Conservation (phyloP, 352 stramenopile genomes). For the Pythium aquatile region DNA sequence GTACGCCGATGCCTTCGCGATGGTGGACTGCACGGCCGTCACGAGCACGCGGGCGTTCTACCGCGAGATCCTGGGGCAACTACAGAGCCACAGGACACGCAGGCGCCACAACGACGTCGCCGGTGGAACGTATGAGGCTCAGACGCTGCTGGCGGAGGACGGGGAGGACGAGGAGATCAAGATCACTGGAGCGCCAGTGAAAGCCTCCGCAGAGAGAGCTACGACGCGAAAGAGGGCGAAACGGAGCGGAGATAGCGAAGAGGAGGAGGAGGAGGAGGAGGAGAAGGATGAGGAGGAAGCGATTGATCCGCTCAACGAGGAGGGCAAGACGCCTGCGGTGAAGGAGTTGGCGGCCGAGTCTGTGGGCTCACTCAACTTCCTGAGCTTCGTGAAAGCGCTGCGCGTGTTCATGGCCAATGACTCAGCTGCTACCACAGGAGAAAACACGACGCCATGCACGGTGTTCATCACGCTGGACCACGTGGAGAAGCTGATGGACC, state of each 20-base stretch:
- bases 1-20: slow-evolving; percentile 37
- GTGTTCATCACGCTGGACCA: slow-evolving; percentile 70
- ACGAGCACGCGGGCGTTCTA: slow-evolving; percentile 70
- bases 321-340: neutral
- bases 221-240: neutral
- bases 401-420: slow-evolving; percentile 41
- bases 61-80: slow-evolving; percentile 62
- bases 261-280: neutral
- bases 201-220: neutral
- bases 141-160: no score
- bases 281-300: neutral
- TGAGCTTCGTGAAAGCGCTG: slow-evolving; percentile 67
- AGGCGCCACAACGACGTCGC: neutral
- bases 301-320: neutral
- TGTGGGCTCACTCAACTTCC: slow-evolving; percentile 64
- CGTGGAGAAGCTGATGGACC: slow-evolving; percentile 61
- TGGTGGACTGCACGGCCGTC: slow-evolving; percentile 72
- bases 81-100: slow-evolving; percentile 31
- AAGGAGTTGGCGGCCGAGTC: neutral
- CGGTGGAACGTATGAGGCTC: neutral
- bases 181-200: slow-evolving; percentile 5
- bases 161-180: slow-evolving; percentile 9
- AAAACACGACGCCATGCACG: slow-evolving; percentile 21
- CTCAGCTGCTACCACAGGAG: neutral
- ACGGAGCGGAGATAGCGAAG: neutral